Conservation (phyloP, 495 filamentous ascomycete genomes). For the Penicillium chermesinum region DNA sequence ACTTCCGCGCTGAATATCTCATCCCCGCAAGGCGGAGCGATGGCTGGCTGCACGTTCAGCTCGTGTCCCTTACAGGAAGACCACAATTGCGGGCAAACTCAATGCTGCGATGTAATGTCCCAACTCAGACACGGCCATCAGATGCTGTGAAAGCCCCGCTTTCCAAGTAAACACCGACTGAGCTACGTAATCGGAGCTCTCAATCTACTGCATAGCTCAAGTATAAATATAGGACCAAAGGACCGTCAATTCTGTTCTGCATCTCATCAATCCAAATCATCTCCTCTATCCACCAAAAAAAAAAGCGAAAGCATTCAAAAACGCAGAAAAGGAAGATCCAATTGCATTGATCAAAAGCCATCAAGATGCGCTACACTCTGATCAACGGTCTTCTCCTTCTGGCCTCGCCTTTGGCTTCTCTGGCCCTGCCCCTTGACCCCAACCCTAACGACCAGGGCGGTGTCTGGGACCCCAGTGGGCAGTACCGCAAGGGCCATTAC, state of each 20-base stretch:
- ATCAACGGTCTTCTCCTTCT: constrained; percentile 22
- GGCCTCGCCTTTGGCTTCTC: constrained; percentile 21
- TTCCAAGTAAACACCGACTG: neutral
- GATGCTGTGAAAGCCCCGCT: constrained; percentile 32
- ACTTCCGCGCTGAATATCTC: neutral
- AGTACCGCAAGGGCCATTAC: constrained; percentile 23
- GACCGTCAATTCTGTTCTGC: constrained; percentile 5
- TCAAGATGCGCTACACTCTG: constrained; percentile 22
- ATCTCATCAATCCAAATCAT: constrained; percentile 17
- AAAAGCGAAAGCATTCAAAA: neutral
- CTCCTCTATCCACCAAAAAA: constrained; percentile 1
- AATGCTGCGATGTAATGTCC: constrained; percentile 15
- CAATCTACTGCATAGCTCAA: constrained; percentile 9
- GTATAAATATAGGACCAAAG: constrained; percentile 19
- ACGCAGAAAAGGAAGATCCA: neutral
- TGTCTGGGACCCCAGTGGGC: constrained; percentile 20
- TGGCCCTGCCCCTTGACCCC: constrained; percentile 23
- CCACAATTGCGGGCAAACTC: constrained; percentile 8
- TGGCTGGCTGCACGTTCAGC: constrained; percentile 17
- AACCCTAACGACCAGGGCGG: constrained; percentile 21
- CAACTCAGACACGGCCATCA: constrained; percentile 41
- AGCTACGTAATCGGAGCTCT: constrained; percentile 13
- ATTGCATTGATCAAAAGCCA: neutral
- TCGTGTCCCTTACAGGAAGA: constrained; percentile 47
- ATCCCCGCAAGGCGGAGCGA: constrained; percentile 20